phyloP scores from a whole-genome alignment of 73 alveolate species.

The Paramecium sexaurelia region DNA sequence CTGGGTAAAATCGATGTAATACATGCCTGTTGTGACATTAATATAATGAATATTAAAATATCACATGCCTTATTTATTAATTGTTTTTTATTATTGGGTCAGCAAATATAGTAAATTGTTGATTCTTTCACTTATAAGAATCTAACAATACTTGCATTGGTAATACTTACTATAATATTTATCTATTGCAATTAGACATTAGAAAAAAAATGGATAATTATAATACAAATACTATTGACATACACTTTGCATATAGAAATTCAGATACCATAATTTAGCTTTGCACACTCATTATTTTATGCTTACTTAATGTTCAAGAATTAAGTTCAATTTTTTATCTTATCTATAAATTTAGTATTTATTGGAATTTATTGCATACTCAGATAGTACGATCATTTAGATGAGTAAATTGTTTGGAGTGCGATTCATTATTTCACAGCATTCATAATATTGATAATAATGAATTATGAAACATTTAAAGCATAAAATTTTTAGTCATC shows the following conservation, averaged over 20 bases:
- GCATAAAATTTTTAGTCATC: background rate
- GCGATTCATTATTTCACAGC: background rate
- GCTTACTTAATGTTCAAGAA: background rate
- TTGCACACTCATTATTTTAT: background rate
- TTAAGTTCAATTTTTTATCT: background rate
- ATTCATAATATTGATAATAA: background rate
- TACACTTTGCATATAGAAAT: background rate
- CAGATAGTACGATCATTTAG: background rate
- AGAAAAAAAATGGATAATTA: background rate
- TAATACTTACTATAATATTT: background rate
- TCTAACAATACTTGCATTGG: background rate
- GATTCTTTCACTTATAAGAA: background rate
- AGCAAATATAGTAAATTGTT: background rate
- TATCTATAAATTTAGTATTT: background rate
- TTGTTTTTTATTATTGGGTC: background rate
- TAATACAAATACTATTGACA: background rate
- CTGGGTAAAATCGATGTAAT: background rate
- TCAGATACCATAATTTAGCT: background rate
- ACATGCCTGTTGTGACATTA: constrained; percentile 26
- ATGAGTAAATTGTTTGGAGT: background rate
- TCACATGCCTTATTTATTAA: background rate
- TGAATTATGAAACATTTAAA: background rate
- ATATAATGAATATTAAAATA: constrained; percentile 32
- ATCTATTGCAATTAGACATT: background rate
- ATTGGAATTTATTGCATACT: background rate